These are phyloP conservation scores for Colletotrichum eremochloae DNA, from an alignment of 2,329 filamentous ascomycete genomes.

Conservation along the genomic window DNA sequence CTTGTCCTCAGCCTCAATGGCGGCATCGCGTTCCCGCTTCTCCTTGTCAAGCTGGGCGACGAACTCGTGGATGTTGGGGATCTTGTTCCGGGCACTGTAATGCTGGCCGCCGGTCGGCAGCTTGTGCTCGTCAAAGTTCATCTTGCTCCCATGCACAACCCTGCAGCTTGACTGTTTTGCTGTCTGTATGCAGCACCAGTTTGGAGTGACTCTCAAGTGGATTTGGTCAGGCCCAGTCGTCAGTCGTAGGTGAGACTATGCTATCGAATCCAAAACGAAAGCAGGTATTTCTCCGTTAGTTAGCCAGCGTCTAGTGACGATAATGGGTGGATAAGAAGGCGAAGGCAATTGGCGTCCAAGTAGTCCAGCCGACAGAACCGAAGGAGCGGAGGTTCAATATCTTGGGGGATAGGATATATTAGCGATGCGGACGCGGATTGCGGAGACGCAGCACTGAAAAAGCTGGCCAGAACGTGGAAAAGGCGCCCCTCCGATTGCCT, in stretches of 20 bases:
- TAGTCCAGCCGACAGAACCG: slow-evolving; percentile 14
- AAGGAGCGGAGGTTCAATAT: slow-evolving; percentile 6
- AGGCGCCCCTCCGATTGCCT: slow-evolving; percentile 40
- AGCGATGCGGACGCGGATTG: slow-evolving; percentile 2
- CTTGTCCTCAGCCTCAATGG: slow-evolving; percentile 72
- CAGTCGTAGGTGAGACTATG: slow-evolving; percentile 4
- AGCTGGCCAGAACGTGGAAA: slow-evolving; percentile 10
- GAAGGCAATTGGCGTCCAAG: slow-evolving; percentile 26
- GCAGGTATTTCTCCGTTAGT: slow-evolving; percentile 7
- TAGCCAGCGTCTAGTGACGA: background rate
- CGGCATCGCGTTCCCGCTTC: slow-evolving; percentile 80
- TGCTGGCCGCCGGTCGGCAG: slow-evolving; percentile 70
- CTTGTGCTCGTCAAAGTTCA: slow-evolving; percentile 57
- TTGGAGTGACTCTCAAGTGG: background rate
- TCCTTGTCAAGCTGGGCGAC: slow-evolving; percentile 82
- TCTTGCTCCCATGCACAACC: slow-evolving; percentile 44
- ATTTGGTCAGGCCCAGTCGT: slow-evolving; percentile 4
- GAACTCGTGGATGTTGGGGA: slow-evolving; percentile 90
- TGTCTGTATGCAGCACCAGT: background rate
- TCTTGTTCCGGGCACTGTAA: slow-evolving; percentile 86
- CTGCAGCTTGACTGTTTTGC: slow-evolving; percentile 2
- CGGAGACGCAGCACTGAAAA: background rate
- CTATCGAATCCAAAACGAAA: background rate
- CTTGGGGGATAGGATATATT: slow-evolving; percentile 31
- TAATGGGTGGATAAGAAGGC: slow-evolving; percentile 17